A percentile compares a stretch with the other conserved stretches of the same genome.
Conservation (phyloP, 495 filamentous ascomycete genomes). For the Penicillium maclennaniae region DNA sequence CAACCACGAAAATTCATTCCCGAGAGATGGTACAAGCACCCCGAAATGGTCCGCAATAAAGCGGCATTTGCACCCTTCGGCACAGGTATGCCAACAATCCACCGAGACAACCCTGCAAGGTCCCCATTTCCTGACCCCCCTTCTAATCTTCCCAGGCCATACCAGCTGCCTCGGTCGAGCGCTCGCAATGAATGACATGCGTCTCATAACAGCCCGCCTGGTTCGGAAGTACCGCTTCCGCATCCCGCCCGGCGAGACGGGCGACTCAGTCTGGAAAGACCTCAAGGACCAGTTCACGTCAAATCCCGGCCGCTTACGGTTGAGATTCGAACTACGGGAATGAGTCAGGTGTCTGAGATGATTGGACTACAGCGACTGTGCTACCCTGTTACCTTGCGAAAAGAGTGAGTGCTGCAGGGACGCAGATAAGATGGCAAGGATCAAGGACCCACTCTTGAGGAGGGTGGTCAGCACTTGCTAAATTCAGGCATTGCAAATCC, state of each 20-base stretch:
- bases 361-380: background rate
- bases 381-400: background rate
- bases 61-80: slow-evolving; percentile 52
- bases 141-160: slow-evolving; percentile 6
- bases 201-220: slow-evolving; percentile 40
- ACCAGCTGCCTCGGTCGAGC: slow-evolving; percentile 46
- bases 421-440: too few relatives aligned
- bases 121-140: background rate
- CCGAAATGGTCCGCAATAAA: slow-evolving; percentile 47
- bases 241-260: slow-evolving; percentile 41
- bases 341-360: background rate
- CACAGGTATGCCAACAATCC: slow-evolving; percentile 21
- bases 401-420: too few relatives aligned
- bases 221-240: slow-evolving; percentile 40
- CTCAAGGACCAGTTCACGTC: slow-evolving; percentile 44
- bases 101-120: background rate
- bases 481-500: background rate
- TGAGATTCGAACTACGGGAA: slow-evolving; percentile 18
- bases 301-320: slow-evolving; percentile 22
- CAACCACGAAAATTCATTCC: slow-evolving; percentile 45
- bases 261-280: slow-evolving; percentile 28
- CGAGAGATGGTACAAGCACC: slow-evolving; percentile 49
- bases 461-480: background rate
- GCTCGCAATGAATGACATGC: slow-evolving; percentile 48
- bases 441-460: background rate